Conservation (phyloP, 2,329 filamentous ascomycete species). For the Pleurostoma richardsiae region DNA sequence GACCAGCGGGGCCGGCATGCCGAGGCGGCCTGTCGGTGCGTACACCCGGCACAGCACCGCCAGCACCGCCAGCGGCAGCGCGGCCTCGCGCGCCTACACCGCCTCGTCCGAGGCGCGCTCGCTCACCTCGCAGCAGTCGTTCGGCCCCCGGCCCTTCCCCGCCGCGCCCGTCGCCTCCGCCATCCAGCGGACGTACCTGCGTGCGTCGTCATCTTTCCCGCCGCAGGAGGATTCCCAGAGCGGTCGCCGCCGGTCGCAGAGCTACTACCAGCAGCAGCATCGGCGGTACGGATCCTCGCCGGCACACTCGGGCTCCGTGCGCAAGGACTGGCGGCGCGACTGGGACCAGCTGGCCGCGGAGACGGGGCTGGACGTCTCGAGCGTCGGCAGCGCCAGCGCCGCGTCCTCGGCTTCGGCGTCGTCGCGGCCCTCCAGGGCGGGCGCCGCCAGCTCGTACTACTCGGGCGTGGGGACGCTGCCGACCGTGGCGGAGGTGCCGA, state of each 20-base stretch:
- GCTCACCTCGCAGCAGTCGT: no score
- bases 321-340: constrained; percentile 1
- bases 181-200: no score
- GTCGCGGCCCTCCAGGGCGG: background rate
- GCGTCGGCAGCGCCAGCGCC: constrained; percentile 3
- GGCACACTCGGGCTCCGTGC: no score
- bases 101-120: no score
- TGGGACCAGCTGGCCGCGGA: constrained; percentile 2
- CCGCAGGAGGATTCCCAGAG: no score
- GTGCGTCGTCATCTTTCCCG: no score
- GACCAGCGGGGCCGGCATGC: background rate
- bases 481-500: constrained; percentile 1
- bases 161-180: no score
- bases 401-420: background rate
- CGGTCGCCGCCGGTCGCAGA: no score
- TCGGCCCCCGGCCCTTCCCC: no score
- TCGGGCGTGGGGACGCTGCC: background rate
- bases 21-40: no score
- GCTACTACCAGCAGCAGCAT: no score
- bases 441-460: background rate
- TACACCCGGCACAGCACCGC: background rate
- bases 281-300: no score
- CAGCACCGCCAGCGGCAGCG: background rate
- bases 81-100: background rate
- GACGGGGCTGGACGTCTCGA: constrained; percentile 2